A percentile compares a stretch with the other conserved stretches of the same genome.
phyloP scores from a whole-genome alignment of 2,329 filamentous ascomycete genomes.

The Metarhizium humberi region DNA sequence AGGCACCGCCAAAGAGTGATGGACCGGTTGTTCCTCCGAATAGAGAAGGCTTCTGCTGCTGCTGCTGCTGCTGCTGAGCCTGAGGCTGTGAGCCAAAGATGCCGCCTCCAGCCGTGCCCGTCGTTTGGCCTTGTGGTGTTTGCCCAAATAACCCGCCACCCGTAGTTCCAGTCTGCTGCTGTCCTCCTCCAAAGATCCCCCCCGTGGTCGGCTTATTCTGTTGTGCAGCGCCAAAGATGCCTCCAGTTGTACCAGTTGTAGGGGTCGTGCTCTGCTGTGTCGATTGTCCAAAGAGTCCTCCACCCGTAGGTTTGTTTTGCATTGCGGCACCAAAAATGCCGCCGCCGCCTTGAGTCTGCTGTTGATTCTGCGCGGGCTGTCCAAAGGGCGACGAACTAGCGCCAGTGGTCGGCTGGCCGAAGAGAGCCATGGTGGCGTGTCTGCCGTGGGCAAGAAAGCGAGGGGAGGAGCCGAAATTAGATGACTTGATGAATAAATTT shows the following conservation, averaged over 20 bases:
- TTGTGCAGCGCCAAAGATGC: constrained; percentile 7
- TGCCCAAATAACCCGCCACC: constrained; percentile 8
- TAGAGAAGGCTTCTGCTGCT: constrained; percentile 18
- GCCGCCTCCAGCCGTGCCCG: constrained; percentile 6
- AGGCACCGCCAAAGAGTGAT: constrained; percentile 7
- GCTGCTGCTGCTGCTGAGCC: constrained; percentile 13
- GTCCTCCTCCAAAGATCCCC: constrained; percentile 10
- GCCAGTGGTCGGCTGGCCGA: constrained; percentile 19
- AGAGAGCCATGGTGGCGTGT: constrained; percentile 22
- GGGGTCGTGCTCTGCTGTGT: constrained; percentile 6
- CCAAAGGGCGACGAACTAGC: constrained; percentile 17
- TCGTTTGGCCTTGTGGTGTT: constrained; percentile 2
- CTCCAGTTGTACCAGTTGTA: constrained; percentile 5
- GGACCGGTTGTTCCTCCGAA: constrained; percentile 19
- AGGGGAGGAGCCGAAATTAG: not conserved
- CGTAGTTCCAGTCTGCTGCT: constrained; percentile 13
- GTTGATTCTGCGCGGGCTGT: constrained; percentile 13
- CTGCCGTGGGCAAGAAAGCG: constrained; percentile 1
- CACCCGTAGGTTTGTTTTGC: constrained; percentile 5
- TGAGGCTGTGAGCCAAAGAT: constrained; percentile 14
- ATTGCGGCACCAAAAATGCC: constrained; percentile 6
- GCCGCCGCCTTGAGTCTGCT: constrained; percentile 4
- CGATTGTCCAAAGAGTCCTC: constrained; percentile 9
- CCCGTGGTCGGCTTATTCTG: constrained; percentile 2
- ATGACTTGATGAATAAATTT: not conserved